Conservation (phyloP, 495 filamentous ascomycete genomes). For the Trichoderma reesei region DNA sequence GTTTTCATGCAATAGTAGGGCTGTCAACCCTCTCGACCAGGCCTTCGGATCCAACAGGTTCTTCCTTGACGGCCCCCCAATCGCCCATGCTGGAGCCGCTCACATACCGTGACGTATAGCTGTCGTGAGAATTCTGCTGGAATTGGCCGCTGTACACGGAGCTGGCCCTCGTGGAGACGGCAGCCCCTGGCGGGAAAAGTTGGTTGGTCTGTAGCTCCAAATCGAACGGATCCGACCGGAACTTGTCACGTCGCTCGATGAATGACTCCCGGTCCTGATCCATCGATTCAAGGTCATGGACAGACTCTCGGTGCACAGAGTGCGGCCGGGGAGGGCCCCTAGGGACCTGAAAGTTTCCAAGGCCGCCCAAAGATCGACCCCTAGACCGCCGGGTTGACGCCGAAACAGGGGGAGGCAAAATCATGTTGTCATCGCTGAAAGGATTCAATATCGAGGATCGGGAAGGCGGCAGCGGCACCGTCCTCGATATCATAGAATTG, state of each 20-base stretch:
- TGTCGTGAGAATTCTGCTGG: constrained; percentile 16
- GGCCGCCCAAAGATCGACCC: constrained; percentile 24
- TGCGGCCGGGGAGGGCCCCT: neutral
- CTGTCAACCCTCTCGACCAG: constrained; percentile 23
- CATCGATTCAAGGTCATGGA: neutral
- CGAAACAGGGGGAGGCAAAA: constrained; percentile 2
- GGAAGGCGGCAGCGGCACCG: constrained; percentile 12
- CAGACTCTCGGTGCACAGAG: neutral
- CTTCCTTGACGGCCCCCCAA: constrained; percentile 38
- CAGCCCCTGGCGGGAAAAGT: constrained; percentile 13
- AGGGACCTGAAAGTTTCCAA: constrained; percentile 17
- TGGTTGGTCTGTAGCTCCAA: constrained; percentile 28
- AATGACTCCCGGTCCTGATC: neutral
- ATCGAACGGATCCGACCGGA: constrained; percentile 59
- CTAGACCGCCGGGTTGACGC: constrained; percentile 27
- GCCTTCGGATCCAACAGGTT: constrained; percentile 30
- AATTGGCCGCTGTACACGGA: neutral
- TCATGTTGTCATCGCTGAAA: constrained; percentile 25
- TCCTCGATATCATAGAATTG: constrained; percentile 21
- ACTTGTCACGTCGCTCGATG: constrained; percentile 31
- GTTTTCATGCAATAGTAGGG: constrained; percentile 12
- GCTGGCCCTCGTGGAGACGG: neutral
- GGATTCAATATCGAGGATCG: constrained; percentile 15
- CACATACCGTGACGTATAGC: constrained; percentile 37
- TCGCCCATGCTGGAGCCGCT: constrained; percentile 34